Evolutionary conservation across 2,329 filamentous ascomycete species (phyloP), one percentile per base, ranked within the genome.

Genomic region (Diaporthe sp.): DNA sequence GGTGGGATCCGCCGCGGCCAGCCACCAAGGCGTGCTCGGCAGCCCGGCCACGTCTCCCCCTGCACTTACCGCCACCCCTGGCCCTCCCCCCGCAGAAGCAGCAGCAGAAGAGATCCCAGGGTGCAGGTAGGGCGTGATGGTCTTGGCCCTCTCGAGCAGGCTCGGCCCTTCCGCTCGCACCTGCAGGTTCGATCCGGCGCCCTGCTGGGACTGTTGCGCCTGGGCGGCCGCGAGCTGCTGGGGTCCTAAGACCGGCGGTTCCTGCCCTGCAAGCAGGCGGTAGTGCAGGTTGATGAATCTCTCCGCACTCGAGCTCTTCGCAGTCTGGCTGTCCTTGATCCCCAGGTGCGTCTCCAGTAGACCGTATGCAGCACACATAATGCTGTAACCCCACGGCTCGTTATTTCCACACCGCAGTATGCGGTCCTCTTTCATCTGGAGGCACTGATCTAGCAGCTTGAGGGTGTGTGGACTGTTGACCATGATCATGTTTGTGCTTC

Each of bases 301-400:
- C 81, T 92, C 89, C 1, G 89, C 89, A 4, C 89, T 89, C 7
- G 87, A 87, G 5, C 89, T 89, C 81, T 91, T 91, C 73, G 90
- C 90, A 10, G 85, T 85, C 77, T 91, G 88, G 22, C 87, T 80
- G 10, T 89, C 87, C 83, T 91, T 91, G 74, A 86, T 86, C 38
- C 88, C 89, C 19, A 92, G 83, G 75, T 92, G 90, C 0, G 89
- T 88, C 80, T 92, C 89, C 33, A 92, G 83, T 13, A 92, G 84
- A 4, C 90, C 90, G 35, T 88, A 84, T 1, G 90, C 89, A 4
- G 89, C 89, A 77, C 89, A 92, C 87, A 92, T 90, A 80, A 91
- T 91, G 72, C 88, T 89, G 80, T 91, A 91, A 25, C 89, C 89
- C 90, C 90, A 92, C 0, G 90, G 90, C 79, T 92, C 90, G 78